phyloP scores from a whole-genome alignment of 108 stramenopile species.

The Cylindrotheca fusiformis region DNA sequence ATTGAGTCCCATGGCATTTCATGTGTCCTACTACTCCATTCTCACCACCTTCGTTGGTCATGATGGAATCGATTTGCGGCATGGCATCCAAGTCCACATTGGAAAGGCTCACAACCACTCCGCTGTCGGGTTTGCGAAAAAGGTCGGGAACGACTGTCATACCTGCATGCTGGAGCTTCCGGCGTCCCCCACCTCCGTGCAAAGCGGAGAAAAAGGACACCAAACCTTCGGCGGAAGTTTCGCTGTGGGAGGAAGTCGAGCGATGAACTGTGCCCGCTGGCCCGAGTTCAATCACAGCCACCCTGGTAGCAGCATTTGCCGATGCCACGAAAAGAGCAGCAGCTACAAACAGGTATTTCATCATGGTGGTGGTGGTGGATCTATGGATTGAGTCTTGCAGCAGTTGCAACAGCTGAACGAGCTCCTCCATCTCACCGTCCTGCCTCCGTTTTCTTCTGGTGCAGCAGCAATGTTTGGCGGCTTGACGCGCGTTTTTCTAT shows the following conservation, averaged over 20 bases:
- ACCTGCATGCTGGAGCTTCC: conserved; percentile 57
- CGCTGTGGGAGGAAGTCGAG: conserved; percentile 23
- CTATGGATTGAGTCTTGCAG: not conserved
- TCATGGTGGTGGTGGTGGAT: not conserved
- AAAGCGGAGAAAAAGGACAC: conserved; percentile 67
- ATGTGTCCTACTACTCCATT: conserved; percentile 63
- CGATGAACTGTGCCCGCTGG: conserved; percentile 65
- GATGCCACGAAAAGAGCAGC: conserved; percentile 12
- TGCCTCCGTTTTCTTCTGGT: not conserved
- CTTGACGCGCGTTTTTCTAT: no score
- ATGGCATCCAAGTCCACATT: conserved; percentile 61
- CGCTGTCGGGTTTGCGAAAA: conserved; percentile 61
- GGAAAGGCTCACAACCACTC: conserved; percentile 65
- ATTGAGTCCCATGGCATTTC: conserved; percentile 39
- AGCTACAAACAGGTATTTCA: conserved; percentile 12
- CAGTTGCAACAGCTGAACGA: not conserved
- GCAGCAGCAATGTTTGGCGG: no score
- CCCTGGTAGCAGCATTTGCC: conserved; percentile 56
- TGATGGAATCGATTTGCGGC: conserved; percentile 44
- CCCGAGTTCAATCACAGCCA: conserved; percentile 78
- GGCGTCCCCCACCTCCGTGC: conserved; percentile 52
- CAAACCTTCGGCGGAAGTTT: conserved; percentile 60
- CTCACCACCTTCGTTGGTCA: conserved; percentile 20
- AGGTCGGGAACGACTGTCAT: conserved; percentile 87
- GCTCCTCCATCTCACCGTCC: not conserved